Evolutionary conservation across 2,329 filamentous ascomycete genomes (phyloP).

Genomic region (Ascochyta viciae-villosae): DNA sequence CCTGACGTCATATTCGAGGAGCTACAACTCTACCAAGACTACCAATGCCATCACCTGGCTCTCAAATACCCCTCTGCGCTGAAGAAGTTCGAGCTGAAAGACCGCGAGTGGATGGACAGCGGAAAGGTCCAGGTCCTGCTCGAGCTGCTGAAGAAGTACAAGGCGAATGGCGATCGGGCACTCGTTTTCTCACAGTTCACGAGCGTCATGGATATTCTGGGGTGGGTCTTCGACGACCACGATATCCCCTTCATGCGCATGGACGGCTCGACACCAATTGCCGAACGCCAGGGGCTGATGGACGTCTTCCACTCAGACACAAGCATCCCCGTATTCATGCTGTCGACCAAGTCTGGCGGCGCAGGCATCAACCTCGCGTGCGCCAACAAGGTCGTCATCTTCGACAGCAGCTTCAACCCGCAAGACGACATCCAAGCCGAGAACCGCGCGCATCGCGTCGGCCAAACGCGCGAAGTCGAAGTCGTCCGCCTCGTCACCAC

Average conservation of each 20-base stretch:
- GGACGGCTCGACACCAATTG: conserved; percentile 82
- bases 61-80: conserved; percentile 59
- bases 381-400: conserved; percentile 97
- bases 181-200: conserved; percentile 95
- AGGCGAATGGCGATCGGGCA: conserved; percentile 81
- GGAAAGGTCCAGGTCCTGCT: conserved; percentile 88
- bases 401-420: conserved; percentile 96
- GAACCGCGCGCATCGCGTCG: conserved; percentile 93
- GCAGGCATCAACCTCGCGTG: conserved; percentile 95
- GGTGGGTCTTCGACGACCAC: conserved; percentile 77
- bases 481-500: conserved; percentile 83
- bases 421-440: conserved; percentile 99
- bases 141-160: conserved; percentile 75
- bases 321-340: conserved; percentile 85
- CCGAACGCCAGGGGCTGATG: conserved; percentile 84
- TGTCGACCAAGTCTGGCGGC: conserved; percentile 94
- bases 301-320: conserved; percentile 81
- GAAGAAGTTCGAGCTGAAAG: conserved; percentile 63
- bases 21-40: conserved; percentile 64
- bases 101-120: conserved; percentile 72
- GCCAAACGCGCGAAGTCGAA: conserved; percentile 89
- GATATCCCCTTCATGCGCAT: conserved; percentile 82
- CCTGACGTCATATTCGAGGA: conserved; percentile 62
- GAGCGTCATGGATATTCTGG: conserved; percentile 87
- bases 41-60: conserved; percentile 67